Evolutionary conservation across 2,329 filamentous ascomycete species (phyloP), one percentile per base, ranked within the genome.

Genomic region (Nigrospora oryzae): DNA sequence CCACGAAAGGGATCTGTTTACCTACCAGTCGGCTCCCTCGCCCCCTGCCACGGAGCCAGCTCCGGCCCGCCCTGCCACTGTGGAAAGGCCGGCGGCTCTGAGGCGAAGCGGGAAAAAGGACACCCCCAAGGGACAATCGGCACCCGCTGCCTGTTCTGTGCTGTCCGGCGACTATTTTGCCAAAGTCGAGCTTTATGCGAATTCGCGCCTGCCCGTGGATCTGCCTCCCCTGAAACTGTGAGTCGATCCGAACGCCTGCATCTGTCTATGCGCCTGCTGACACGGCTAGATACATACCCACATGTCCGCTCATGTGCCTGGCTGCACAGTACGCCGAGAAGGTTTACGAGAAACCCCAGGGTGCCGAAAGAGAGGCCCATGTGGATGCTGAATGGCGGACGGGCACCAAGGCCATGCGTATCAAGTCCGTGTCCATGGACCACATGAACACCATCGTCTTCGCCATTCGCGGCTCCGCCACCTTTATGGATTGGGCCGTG

Each of bases 401-500:
- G 4, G 86, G 86, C n/a, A 85, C 86, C 1, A 91, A 90, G 60
- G 84, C 88, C 19, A 91, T 91, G 83, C 81, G 86, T 14, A 82
- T 94, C 58, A 91, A 90, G 58, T 88, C 84, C 0, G 74, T 90
- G 0, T 80, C 86, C 1, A 79, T 89, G 59, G 87, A 93, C 56
- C 74, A 87, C 55, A 81, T 83, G 67, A 80, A 86, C 58, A 83
- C 83, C 15, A 83, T 95, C 45, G 84, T 94, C 11, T 86, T 95
- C 56, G 87, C 89, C 13, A 86, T 95, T 49, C 79, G 89, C 16
- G 89, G 89, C 16, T 89, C 83, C 1, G 80, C 87, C 19, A 85
- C 79, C 7, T 86, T 93, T 53, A 81, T 86, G 68, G 89, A 95
- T 64, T 95, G 89, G 89, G 77, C 84, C 2, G 85, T 93, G 38